Percentiles rank a stretch among this genome's conserved stretches.
These are phyloP conservation scores for Ophidiomyces ophidiicola DNA, from an alignment of 2,329 filamentous ascomycete species.

Conservation along the genomic window DNA sequence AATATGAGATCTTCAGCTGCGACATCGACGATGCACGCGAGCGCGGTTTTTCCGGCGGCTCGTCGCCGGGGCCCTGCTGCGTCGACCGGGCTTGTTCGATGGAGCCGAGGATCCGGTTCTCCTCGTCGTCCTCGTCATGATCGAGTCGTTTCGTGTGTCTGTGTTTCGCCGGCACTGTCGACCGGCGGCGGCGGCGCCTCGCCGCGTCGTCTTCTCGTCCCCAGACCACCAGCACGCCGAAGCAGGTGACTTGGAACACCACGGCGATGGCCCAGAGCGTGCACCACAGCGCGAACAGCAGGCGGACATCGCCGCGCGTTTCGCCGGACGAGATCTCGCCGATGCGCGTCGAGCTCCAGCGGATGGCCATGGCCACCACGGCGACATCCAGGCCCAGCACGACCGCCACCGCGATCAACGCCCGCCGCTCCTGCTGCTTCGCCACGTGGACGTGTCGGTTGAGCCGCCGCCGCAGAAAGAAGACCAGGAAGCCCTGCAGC, in stretches of 20 bases:
- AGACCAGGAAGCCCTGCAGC: conserved; percentile 2
- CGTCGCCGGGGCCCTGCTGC: neutral
- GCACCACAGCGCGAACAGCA: conserved; percentile 7
- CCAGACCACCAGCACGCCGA: conserved; percentile 2
- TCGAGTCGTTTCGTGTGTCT: neutral
- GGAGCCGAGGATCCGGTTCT: neutral
- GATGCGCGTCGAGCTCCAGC: conserved; percentile 6
- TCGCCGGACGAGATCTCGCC: neutral
- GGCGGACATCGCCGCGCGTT: neutral
- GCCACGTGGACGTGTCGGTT: neutral
- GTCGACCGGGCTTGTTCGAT: neutral
- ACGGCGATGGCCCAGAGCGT: conserved; percentile 6
- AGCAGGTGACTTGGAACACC: conserved; percentile 1
- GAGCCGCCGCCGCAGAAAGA: neutral
- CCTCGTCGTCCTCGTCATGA: conserved; percentile 3
- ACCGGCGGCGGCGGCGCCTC: neutral
- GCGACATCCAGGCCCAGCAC: conserved; percentile 1
- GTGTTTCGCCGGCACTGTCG: neutral
- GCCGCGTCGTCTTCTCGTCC: neutral
- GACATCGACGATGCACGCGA: conserved; percentile 3
- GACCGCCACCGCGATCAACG: neutral
- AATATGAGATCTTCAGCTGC: neutral
- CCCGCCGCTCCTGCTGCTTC: neutral
- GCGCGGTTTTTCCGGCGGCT: neutral
- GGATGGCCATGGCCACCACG: conserved; percentile 7